Percentiles rank a stretch among this genome's conserved stretches.
Evolutionary conservation across 106 monocot species (phyloP).

Genomic region (Apostasia shenzhenica): DNA sequence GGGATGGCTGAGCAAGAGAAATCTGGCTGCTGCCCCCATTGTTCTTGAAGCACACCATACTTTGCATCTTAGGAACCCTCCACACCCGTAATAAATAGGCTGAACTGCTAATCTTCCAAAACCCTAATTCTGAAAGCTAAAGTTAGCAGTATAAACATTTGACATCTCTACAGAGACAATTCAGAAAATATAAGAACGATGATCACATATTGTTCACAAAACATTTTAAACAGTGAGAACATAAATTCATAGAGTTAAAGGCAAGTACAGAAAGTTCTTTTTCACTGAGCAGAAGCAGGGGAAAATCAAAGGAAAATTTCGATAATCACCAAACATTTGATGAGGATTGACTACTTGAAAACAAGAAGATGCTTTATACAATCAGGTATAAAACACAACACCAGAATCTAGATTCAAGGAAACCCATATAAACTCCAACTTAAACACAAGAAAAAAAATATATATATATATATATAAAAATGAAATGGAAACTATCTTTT

Average conservation of each 20-base stretch:
- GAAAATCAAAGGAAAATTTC: too few relatives aligned
- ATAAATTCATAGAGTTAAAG: not conserved
- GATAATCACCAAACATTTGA: too few relatives aligned
- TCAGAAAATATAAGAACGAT: not conserved
- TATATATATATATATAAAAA: not conserved
- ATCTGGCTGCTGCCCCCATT: conserved; percentile 12
- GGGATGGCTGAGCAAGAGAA: conserved; percentile 8
- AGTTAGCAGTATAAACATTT: not conserved
- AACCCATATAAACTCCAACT: too few relatives aligned
- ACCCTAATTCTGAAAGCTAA: not conserved
- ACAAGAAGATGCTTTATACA: not conserved
- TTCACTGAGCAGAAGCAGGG: too few relatives aligned
- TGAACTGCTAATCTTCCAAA: not conserved
- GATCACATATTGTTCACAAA: not conserved
- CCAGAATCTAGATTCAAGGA: not conserved
- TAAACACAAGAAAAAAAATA: too few relatives aligned
- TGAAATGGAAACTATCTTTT: not conserved
- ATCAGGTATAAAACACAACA: not conserved
- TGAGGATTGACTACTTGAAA: not conserved
- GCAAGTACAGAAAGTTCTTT: too few relatives aligned
- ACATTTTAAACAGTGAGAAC: not conserved
- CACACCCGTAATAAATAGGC: not conserved
- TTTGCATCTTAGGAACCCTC: conserved; percentile 15
- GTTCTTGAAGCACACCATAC: conserved; percentile 19
- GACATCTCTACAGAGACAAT: not conserved